These are phyloP conservation scores for Penicillium cataractarum DNA, from an alignment of 495 filamentous ascomycete species.

Conservation along the genomic window DNA sequence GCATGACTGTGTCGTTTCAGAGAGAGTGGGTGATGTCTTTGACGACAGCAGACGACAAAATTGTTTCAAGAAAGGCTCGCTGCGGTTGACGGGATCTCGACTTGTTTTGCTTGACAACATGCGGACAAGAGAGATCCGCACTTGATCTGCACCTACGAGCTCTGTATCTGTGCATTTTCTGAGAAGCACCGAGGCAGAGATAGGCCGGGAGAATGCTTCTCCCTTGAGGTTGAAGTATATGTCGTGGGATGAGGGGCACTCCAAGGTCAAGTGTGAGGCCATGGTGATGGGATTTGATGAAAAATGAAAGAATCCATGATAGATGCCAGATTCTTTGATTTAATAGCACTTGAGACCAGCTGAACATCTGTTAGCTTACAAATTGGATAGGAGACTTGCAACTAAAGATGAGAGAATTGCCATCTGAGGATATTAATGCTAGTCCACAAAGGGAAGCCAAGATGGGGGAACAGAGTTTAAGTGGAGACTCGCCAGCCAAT, in stretches of 20 bases:
- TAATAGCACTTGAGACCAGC: not conserved
- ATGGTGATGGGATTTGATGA: not conserved
- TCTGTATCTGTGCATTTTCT: not conserved
- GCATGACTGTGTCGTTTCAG: not conserved
- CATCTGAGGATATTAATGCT: not conserved
- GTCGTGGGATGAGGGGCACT: conserved; percentile 11
- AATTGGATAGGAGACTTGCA: not conserved
- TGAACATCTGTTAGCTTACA: not conserved
- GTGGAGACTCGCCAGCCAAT: not conserved
- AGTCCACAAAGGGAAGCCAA: conserved; percentile 3
- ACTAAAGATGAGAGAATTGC: not conserved
- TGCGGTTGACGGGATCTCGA: not conserved
- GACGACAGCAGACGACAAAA: conserved; percentile 4
- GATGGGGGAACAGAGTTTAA: not conserved
- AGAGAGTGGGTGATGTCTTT: not conserved
- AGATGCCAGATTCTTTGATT: not conserved
- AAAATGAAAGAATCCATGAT: not conserved
- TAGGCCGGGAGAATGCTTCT: conserved; percentile 18
- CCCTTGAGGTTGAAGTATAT: conserved; percentile 16
- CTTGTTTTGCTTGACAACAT: conserved; percentile 1
- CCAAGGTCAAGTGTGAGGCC: conserved; percentile 10
- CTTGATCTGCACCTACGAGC: not conserved
- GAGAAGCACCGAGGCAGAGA: conserved; percentile 12
- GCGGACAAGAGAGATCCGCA: conserved; percentile 16
- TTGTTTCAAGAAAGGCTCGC: not conserved